These are phyloP conservation scores for Salix arbutifolia DNA, from an alignment of 345 rosid genomes.

Conservation along the genomic window DNA sequence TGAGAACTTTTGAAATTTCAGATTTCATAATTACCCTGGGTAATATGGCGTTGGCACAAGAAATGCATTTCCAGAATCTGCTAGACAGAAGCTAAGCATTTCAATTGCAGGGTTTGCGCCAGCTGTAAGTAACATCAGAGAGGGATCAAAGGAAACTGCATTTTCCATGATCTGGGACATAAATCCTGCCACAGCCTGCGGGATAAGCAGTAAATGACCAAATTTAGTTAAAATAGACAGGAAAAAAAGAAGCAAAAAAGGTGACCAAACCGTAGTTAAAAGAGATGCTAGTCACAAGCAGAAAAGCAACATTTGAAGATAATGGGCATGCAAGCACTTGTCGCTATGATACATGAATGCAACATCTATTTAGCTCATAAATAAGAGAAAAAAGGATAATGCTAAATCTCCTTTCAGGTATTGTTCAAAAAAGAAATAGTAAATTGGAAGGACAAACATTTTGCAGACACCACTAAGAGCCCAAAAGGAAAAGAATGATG, in stretches of 20 bases:
- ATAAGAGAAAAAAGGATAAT: too few relatives aligned
- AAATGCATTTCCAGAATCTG: constrained; percentile 91
- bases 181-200: constrained; percentile 73
- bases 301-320: constrained; percentile 1
- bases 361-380: too few relatives aligned
- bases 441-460: too few relatives aligned
- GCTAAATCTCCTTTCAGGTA: too few relatives aligned
- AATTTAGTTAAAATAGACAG: too few relatives aligned
- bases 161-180: constrained; percentile 58
- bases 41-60: constrained; percentile 83
- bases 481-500: too few relatives aligned
- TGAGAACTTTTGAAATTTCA: constrained; percentile 1
- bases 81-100: constrained; percentile 80
- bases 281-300: not conserved
- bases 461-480: too few relatives aligned
- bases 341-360: too few relatives aligned
- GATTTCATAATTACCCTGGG: constrained; percentile 50
- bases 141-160: constrained; percentile 57
- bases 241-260: too few relatives aligned
- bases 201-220: constrained; percentile 6
- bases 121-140: constrained; percentile 57
- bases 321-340: not conserved
- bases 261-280: not conserved
- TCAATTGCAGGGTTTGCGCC: constrained; percentile 77
- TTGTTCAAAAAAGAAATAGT: too few relatives aligned